Evolutionary conservation across 768 basidiomycete species (phyloP).

Genomic region (Lyophyllum atratum): DNA sequence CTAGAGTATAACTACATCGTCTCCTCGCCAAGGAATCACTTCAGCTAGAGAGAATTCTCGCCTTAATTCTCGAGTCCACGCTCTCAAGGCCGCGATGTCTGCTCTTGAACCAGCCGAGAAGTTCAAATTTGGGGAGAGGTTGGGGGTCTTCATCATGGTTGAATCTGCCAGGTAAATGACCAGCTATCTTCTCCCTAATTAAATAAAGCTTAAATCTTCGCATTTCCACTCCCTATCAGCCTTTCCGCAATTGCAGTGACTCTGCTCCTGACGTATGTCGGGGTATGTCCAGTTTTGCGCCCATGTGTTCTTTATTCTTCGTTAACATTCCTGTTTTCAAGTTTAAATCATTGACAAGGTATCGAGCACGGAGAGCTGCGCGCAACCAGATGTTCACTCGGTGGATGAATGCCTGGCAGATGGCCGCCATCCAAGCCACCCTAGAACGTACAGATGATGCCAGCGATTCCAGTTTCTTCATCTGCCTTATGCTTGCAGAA

Average conservation of each 20-base stretch:
- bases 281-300: not conserved
- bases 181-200: too few relatives aligned
- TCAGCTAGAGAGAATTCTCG: too few relatives aligned
- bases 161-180: too few relatives aligned
- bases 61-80: too few relatives aligned
- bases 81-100: too few relatives aligned
- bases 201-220: too few relatives aligned
- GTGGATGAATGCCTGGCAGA: not conserved
- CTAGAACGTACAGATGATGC: constrained; percentile 22
- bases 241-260: not conserved
- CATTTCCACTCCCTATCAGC: not conserved
- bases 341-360: not conserved
- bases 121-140: too few relatives aligned
- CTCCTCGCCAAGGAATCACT: too few relatives aligned
- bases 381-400: not conserved
- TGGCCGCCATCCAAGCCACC: not conserved
- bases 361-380: not conserved
- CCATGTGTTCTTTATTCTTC: not conserved
- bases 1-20: too few relatives aligned
- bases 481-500: constrained; percentile 50
- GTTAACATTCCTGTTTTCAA: not conserved
- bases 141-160: too few relatives aligned
- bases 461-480: constrained; percentile 40
- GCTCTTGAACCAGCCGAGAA: too few relatives aligned
- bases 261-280: not conserved